Evolutionary conservation across 148 eudicot genomes (phyloP).

Genomic region (Pouteria glomerata): DNA sequence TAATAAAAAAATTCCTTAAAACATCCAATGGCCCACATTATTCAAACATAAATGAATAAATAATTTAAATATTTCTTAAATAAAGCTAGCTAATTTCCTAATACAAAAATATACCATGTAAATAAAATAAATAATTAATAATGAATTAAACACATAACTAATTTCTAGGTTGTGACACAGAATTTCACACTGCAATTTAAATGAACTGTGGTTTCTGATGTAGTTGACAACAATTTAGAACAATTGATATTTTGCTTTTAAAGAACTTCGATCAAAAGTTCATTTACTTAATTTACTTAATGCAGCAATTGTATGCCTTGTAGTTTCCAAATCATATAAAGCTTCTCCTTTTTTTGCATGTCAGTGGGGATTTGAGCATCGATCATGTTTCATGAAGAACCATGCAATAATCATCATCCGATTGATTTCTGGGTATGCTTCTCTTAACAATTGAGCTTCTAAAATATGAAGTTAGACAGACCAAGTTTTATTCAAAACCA

Average conservation of each 20-base stretch:
- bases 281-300: neutral
- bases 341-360: conserved; percentile 5
- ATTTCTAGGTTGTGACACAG: no score
- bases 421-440: conserved; percentile 70
- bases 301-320: neutral
- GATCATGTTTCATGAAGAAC: conserved; percentile 86
- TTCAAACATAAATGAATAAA: no score
- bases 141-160: no score
- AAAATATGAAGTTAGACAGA: neutral
- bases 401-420: conserved; percentile 75
- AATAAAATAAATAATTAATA: no score
- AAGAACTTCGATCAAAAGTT: neutral
- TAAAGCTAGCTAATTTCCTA: no score
- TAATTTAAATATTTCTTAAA: no score
- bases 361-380: conserved; percentile 94
- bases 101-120: no score
- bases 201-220: no score
- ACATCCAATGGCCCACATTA: no score
- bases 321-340: neutral
- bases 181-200: no score
- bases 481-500: neutral
- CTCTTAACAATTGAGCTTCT: conserved; percentile 1
- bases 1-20: no score
- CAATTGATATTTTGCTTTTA: neutral
- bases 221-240: neutral